These are phyloP conservation scores for Tetracladium maxilliforme DNA, from an alignment of 2,329 filamentous ascomycete species.

Conservation along the genomic window DNA sequence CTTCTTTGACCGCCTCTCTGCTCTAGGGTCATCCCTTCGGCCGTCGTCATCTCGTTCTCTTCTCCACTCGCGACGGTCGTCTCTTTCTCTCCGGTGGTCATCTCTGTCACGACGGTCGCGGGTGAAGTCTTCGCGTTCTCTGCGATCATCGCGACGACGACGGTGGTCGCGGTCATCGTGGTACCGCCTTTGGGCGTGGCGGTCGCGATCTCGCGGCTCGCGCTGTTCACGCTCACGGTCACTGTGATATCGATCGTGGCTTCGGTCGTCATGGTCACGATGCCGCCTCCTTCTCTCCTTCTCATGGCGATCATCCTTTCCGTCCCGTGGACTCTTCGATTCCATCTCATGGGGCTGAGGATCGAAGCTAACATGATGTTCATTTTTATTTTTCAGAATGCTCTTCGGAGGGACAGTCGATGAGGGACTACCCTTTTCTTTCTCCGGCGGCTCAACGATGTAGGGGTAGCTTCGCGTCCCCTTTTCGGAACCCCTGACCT, in stretches of 20 bases:
- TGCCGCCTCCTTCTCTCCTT: too few species aligned
- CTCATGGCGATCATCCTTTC: too few species aligned
- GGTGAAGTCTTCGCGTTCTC: background rate
- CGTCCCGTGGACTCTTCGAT: too few species aligned
- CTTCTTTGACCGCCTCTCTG: slow-evolving; percentile 23
- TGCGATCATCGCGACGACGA: background rate
- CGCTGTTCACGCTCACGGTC: slow-evolving; percentile 29
- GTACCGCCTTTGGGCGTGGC: slow-evolving; percentile 16
- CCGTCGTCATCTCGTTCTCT: slow-evolving; percentile 11
- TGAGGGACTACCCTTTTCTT: too few species aligned
- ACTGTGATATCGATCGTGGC: slow-evolving; percentile 23
- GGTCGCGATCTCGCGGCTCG: slow-evolving; percentile 23
- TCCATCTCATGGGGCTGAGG: too few species aligned
- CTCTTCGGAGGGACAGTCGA: too few species aligned
- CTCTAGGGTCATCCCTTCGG: slow-evolving; percentile 19
- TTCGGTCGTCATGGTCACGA: slow-evolving; percentile 12
- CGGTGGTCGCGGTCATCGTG: background rate
- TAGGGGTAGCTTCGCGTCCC: slow-evolving; percentile 23
- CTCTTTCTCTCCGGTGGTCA: slow-evolving; percentile 4
- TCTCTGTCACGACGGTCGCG: slow-evolving; percentile 1
- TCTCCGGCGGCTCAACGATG: slow-evolving; percentile 24
- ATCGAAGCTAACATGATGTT: too few species aligned
- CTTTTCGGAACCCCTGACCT: too few species aligned
- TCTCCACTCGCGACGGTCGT: slow-evolving; percentile 3
- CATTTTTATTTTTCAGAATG: too few species aligned